Evolutionary conservation across 805 yeast genomes (phyloP).

Genomic region (Metschnikowia noctiluminum): DNA sequence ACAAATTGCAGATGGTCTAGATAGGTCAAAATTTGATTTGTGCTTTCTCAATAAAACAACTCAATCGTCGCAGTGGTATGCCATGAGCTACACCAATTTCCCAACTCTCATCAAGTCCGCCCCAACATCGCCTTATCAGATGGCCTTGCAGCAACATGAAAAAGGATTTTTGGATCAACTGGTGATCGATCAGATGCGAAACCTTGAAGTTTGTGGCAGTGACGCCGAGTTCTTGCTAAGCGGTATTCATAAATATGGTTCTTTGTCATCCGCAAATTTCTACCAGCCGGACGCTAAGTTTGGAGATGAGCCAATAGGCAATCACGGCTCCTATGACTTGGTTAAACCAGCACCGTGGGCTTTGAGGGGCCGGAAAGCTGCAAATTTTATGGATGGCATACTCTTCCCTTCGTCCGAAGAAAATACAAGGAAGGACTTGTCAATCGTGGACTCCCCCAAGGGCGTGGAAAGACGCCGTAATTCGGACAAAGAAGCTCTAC

Average conservation of each 20-base stretch:
- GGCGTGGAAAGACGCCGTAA: slow-evolving; percentile 6
- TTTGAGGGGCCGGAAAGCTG: slow-evolving; percentile 9
- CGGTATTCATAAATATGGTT: slow-evolving; percentile 36
- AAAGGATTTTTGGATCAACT: slow-evolving; percentile 14
- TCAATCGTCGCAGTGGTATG: slow-evolving; percentile 72
- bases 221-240: slow-evolving; percentile 28
- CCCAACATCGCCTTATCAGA: slow-evolving; percentile 64
- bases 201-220: slow-evolving; percentile 10
- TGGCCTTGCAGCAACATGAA: slow-evolving; percentile 28
- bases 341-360: slow-evolving; percentile 1
- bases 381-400: slow-evolving; percentile 36
- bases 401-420: slow-evolving; percentile 24
- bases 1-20: slow-evolving; percentile 17
- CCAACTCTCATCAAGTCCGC: slow-evolving; percentile 83
- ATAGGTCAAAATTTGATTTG: slow-evolving; percentile 24
- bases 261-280: slow-evolving; percentile 26
- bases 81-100: slow-evolving; percentile 71
- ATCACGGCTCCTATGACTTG: slow-evolving; percentile 16
- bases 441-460: slow-evolving; percentile 6
- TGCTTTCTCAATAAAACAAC: slow-evolving; percentile 70
- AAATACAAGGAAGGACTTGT: neutral
- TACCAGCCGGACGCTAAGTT: slow-evolving; percentile 38
- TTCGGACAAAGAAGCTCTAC: slow-evolving; percentile 6
- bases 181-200: slow-evolving; percentile 14
- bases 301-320: slow-evolving; percentile 21